Evolutionary conservation across 768 basidiomycete genomes (phyloP), one percentile per base, ranked within the genome.

Genomic region (Leccinum variicolor): DNA sequence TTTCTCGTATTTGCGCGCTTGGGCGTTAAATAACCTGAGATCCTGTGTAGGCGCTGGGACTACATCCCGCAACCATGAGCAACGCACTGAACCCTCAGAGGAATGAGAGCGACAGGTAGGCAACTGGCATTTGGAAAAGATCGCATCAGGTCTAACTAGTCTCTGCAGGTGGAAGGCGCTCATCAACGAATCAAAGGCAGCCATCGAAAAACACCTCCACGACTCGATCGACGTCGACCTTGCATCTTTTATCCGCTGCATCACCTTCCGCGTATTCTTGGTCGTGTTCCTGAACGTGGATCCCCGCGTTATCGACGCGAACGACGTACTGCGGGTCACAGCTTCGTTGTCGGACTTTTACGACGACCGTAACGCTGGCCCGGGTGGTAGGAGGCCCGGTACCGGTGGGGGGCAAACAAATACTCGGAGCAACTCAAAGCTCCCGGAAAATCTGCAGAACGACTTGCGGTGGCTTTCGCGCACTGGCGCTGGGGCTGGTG

Each of bases 181-280:
- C 36, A 50, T 62, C 7, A 3, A 3, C 4, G 62, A 60, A 50
- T 63, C 68, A 19, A 51, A 61, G 10, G 29, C 47, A 26, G 15
- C 60, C 14, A 45, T 62, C 17, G 50, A 53, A 4, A 48, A 47
- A 26, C 65, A 58, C 43, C 66, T 69, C 21, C 57, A 55, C 4
- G 15, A 11, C n/a, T n/a, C n/a, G 10, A 58, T 60, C 47, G 23
- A 62, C 26, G 54, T 68, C 25, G 59, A 71, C 1, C 79, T 79
- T 58, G 74, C 76, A 53, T 56, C 58, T 0, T 78, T 80, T 61
- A 61, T 84, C 8, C 82, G 80, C 54, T 68, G 74, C 23, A 67
- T 79, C 39, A 76, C 78, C 19, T 71, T 84, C 25, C 74, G 75
- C 17, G 67, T 73, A 5, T 73, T 82, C 29, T 67, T 81, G 25